Percentiles rank a stretch among this genome's conserved stretches.
phyloP scores from a whole-genome alignment of 2,329 filamentous ascomycete genomes.

The Colletotrichum filicis region DNA sequence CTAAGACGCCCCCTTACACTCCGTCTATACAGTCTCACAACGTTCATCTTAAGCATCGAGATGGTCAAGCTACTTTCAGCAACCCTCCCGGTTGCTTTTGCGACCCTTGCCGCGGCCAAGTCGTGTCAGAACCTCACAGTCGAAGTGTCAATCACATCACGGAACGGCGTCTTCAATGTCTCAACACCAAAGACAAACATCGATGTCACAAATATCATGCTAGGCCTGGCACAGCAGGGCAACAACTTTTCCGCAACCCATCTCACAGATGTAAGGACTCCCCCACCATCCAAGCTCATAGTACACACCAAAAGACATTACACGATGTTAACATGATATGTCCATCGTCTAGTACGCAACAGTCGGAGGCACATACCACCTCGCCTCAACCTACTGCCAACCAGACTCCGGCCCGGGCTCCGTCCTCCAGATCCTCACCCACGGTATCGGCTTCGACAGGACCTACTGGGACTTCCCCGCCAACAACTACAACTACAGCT shows the following conservation, averaged over 20 bases:
- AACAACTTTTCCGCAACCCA: conserved; percentile 58
- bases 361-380: conserved; percentile 63
- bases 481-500: conserved; percentile 71
- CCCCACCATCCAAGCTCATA: neutral
- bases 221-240: conserved; percentile 60
- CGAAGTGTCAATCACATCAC: conserved; percentile 63
- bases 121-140: conserved; percentile 63
- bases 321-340: neutral
- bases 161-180: conserved; percentile 64
- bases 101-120: conserved; percentile 45
- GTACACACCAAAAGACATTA: neutral
- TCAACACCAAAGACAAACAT: conserved; percentile 61
- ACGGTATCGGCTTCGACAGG: conserved; percentile 51
- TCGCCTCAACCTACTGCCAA: conserved; percentile 70
- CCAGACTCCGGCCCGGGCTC: conserved; percentile 57
- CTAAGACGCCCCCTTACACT: neutral
- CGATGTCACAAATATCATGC: conserved; percentile 66
- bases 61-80: conserved; percentile 39
- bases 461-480: conserved; percentile 72
- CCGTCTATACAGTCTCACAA: neutral
- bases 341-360: conserved; percentile 54
- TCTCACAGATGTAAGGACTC: conserved; percentile 53
- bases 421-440: conserved; percentile 53
- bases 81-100: conserved; percentile 39
- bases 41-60: neutral